Conservation (phyloP, 2,329 filamentous ascomycete genomes). For the Paecilomyces niveus region DNA sequence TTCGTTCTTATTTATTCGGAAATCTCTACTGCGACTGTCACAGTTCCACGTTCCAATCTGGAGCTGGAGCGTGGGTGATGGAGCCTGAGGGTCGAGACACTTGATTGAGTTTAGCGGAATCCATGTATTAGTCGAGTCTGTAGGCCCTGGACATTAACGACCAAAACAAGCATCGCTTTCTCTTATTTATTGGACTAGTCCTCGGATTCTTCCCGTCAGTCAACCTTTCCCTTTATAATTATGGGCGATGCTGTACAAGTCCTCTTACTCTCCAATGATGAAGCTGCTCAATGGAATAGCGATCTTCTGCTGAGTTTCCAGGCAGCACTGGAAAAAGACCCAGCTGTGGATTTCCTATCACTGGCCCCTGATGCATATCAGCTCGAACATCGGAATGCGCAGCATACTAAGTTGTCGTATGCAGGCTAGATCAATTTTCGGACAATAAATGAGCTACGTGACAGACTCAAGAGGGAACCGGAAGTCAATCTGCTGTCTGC, state of each 20-base stretch:
- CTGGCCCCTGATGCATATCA: constrained; percentile 13
- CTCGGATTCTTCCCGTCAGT: too few relatives aligned
- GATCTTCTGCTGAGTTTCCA: constrained; percentile 14
- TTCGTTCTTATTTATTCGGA: too few relatives aligned
- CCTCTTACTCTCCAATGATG: constrained; percentile 6
- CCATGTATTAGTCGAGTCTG: too few relatives aligned
- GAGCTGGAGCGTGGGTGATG: too few relatives aligned
- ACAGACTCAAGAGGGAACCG: constrained; percentile 8
- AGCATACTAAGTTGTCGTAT: constrained; percentile 9
- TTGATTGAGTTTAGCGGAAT: too few relatives aligned
- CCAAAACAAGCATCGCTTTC: too few relatives aligned
- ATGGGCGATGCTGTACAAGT: constrained; percentile 4
- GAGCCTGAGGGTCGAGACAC: too few relatives aligned
- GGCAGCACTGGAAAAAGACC: constrained; percentile 12
- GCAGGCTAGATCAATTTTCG: constrained; percentile 12
- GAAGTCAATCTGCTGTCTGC: constrained; percentile 14
- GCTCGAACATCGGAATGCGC: constrained; percentile 9
- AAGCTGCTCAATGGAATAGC: constrained; percentile 16
- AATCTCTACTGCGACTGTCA: too few relatives aligned
- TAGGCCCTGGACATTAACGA: too few relatives aligned
- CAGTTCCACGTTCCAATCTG: too few relatives aligned
- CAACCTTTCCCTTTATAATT: too few relatives aligned
- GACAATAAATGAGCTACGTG: constrained; percentile 9
- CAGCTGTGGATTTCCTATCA: constrained; percentile 15
- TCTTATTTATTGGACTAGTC: too few relatives aligned